phyloP scores from a whole-genome alignment of 306 rosid genomes.

The Vachellia collinsii region DNA sequence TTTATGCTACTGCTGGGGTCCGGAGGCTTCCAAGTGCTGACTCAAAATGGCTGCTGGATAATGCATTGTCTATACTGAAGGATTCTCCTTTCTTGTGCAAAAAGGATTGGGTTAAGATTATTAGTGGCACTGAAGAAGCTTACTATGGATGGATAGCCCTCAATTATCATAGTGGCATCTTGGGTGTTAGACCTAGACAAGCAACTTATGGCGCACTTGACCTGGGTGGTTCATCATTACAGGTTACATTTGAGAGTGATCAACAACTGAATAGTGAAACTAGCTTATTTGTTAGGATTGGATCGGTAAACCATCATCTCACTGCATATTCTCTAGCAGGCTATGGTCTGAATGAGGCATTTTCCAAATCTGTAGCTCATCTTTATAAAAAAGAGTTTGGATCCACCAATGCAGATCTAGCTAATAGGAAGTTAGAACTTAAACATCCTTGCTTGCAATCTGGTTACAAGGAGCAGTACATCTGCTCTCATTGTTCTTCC shows the following conservation, averaged over 20 bases:
- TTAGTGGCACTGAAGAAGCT: constrained; percentile 90
- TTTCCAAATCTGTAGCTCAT: constrained; percentile 77
- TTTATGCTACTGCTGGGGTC: constrained; percentile 95
- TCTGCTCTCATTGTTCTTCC: constrained; percentile 62
- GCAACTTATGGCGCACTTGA: constrained; percentile 93
- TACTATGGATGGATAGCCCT: constrained; percentile 97
- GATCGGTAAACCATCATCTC: constrained; percentile 79
- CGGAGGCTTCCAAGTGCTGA: constrained; percentile 68
- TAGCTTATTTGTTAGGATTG: constrained; percentile 79
- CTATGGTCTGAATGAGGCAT: constrained; percentile 90
- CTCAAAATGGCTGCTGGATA: constrained; percentile 80
- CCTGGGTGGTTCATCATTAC: constrained; percentile 94
- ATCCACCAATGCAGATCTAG: constrained; percentile 41
- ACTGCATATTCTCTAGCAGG: constrained; percentile 87
- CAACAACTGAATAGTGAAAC: constrained; percentile 55
- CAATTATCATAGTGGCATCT: constrained; percentile 64
- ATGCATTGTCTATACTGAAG: constrained; percentile 79
- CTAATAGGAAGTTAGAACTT: constrained; percentile 52
- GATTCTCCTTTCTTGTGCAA: constrained; percentile 74
- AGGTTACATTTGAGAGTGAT: constrained; percentile 93
- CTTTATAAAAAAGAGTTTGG: constrained; percentile 58
- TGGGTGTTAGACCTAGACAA: constrained; percentile 70
- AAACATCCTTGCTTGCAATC: constrained; percentile 91
- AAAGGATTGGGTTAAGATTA: constrained; percentile 75
- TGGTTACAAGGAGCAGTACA: constrained; percentile 73